Conservation (phyloP, 2,329 filamentous ascomycete genomes). For the Geosmithia putterillii region DNA sequence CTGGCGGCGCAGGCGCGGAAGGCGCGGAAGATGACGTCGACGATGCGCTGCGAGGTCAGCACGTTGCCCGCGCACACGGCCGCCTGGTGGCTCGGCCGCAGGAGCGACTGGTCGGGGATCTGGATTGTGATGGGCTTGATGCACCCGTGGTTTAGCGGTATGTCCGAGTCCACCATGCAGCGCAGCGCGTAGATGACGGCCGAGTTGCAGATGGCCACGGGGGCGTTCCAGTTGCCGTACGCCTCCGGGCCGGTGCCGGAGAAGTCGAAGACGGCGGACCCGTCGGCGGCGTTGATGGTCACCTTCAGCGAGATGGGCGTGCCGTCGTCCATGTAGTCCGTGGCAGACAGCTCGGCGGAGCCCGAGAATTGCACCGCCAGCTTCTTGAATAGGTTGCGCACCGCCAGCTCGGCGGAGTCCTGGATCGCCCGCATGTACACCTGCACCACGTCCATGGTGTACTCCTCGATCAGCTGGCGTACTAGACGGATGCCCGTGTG, state of each 20-base stretch:
- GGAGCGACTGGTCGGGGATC: slow-evolving; percentile 60
- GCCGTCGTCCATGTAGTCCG: slow-evolving; percentile 72
- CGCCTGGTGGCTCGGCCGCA: slow-evolving; percentile 63
- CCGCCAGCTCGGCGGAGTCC: slow-evolving; percentile 64
- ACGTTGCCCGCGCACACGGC: slow-evolving; percentile 80
- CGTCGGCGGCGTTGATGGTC: slow-evolving; percentile 59
- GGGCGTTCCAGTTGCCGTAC: slow-evolving; percentile 20
- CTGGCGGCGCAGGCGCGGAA: slow-evolving; percentile 69
- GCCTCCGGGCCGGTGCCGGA: slow-evolving; percentile 17
- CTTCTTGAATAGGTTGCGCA: slow-evolving; percentile 59
- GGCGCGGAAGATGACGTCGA: slow-evolving; percentile 70
- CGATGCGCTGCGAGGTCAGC: slow-evolving; percentile 67
- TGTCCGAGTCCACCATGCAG: slow-evolving; percentile 68
- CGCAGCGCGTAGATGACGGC: slow-evolving; percentile 81
- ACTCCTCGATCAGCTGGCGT: slow-evolving; percentile 61
- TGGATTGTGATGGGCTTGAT: slow-evolving; percentile 62
- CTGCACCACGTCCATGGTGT: slow-evolving; percentile 64
- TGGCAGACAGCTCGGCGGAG: slow-evolving; percentile 11
- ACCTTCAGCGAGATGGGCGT: slow-evolving; percentile 65
- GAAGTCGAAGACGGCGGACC: slow-evolving; percentile 57
- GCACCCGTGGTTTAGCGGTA: slow-evolving; percentile 80
- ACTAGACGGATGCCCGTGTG: slow-evolving; percentile 75
- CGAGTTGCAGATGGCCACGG: slow-evolving; percentile 18
- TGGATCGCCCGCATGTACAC: slow-evolving; percentile 80
- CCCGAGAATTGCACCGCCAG: slow-evolving; percentile 31